Conservation (phyloP, 1,139 yeast genomes). For the Pichia sp. region DNA sequence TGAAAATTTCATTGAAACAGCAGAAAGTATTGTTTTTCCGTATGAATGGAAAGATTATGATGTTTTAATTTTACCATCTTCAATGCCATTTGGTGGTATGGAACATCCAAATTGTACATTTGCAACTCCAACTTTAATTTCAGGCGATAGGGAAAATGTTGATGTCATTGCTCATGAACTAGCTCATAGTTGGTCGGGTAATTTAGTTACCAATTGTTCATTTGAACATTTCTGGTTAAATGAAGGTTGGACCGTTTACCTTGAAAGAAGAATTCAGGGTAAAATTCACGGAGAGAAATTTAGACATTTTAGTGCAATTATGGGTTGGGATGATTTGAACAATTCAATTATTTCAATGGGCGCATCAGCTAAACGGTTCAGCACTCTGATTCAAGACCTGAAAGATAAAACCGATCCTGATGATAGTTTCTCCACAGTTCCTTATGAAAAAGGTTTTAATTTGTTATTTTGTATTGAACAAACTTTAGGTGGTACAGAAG, state of each 20-base stretch:
- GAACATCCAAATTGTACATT: conserved; percentile 89
- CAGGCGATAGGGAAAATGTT: conserved; percentile 81
- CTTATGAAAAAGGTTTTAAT: conserved; percentile 87
- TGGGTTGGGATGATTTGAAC: conserved; percentile 82
- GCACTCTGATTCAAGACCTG: conserved; percentile 64
- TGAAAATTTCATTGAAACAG: conserved; percentile 74
- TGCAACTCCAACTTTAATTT: conserved; percentile 83
- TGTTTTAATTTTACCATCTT: conserved; percentile 69
- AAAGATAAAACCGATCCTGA: conserved; percentile 69
- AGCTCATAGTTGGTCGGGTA: conserved; percentile 92
- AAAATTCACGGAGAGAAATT: conserved; percentile 67
- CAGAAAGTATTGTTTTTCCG: conserved; percentile 69
- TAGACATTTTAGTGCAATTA: conserved; percentile 75
- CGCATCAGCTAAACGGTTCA: conserved; percentile 43
- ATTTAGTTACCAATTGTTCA: conserved; percentile 79
- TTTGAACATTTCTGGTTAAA: conserved; percentile 96
- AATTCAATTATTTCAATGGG: conserved; percentile 61
- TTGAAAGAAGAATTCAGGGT: conserved; percentile 79
- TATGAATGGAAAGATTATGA: conserved; percentile 87
- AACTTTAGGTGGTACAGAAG: conserved; percentile 60
- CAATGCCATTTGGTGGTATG: conserved; percentile 96
- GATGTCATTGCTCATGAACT: conserved; percentile 88
- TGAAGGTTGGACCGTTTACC: conserved; percentile 94
- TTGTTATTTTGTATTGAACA: conserved; percentile 68
- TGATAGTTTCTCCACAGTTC: conserved; percentile 81